A percentile compares a stretch with the other conserved stretches of the same genome.
Conservation (phyloP, 495 filamentous ascomycete genomes). For the Evansstolkia leycettana region DNA sequence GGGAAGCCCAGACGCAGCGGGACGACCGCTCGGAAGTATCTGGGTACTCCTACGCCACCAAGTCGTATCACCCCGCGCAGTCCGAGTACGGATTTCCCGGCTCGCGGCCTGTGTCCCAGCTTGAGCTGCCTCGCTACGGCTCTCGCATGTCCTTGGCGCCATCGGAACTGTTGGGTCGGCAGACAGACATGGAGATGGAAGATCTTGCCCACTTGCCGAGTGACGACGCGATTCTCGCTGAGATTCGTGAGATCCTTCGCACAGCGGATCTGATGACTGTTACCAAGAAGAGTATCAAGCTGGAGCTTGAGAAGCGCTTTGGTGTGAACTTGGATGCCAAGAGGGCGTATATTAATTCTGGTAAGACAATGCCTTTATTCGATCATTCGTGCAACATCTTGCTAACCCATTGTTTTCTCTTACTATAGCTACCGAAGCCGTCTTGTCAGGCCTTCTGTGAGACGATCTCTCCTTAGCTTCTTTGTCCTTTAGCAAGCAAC, state of each 20-base stretch:
- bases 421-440: constrained; percentile 54
- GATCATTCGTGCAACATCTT: too few species aligned
- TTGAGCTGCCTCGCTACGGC: constrained; percentile 44
- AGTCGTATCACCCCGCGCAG: constrained; percentile 49
- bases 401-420: constrained; percentile 12
- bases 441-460: constrained; percentile 56
- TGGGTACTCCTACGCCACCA: constrained; percentile 84
- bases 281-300: constrained; percentile 97
- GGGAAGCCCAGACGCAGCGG: constrained; percentile 70
- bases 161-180: constrained; percentile 56
- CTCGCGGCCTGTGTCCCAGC: constrained; percentile 63
- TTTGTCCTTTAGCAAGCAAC: too few species aligned
- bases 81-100: constrained; percentile 37
- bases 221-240: constrained; percentile 81
- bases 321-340: constrained; percentile 66
- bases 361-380: too few species aligned
- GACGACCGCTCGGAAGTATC: constrained; percentile 89
- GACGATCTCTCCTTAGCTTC: too few species aligned
- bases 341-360: constrained; percentile 86
- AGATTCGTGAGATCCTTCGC: constrained; percentile 86
- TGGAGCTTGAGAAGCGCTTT: constrained; percentile 82
- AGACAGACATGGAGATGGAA: constrained; percentile 47
- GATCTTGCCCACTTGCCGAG: constrained; percentile 60
- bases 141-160: constrained; percentile 74
- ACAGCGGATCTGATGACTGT: constrained; percentile 93